Evolutionary conservation across 768 basidiomycete genomes (phyloP), one percentile per base, ranked within the genome.

Genomic region (Mycena maculata): DNA sequence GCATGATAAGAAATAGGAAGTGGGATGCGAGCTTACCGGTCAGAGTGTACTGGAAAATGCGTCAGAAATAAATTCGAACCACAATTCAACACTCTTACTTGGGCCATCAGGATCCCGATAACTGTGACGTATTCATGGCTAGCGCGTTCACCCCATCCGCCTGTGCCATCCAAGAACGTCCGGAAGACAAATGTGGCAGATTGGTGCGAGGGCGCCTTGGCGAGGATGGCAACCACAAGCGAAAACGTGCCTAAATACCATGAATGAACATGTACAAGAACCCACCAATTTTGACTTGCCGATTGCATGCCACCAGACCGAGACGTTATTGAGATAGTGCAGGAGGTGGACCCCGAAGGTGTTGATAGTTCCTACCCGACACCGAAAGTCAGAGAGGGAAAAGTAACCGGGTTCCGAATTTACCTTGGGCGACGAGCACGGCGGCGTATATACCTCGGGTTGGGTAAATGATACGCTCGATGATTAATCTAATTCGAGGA

Each of bases 101-200:
- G 92, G 11, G 91, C 87, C 84, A 92, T 86, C 27, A 93, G 79
- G 67, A 92, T 88, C 83, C 92, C 92, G 69, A 92, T 86, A 23
- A 92, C 77, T 8, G 84, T 87, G 22, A 93, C 90, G 76, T 93
- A 94, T 0, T 85, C 89, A 42, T 84, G 83, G 55, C 88, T 89
- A 2, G 92, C 92, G 11, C 91, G 82, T 20, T 83, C 81, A 23
- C 87, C 83, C 92, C 92, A 93, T 12, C 90, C 91, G 4, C 90
- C 90, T 0, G 92, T 92, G 12, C 84, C 85, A 73, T 94, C 92
- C 60, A 90, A 83, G 75, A 93, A 93, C 2, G 83, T 87, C 42
- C 75, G 77, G 75, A 94, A 93, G 10, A 94, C 92, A 71, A 91
- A 92, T 45, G 81, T 82, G 2, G 80, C 91, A 0, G 87, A 85